Evolutionary conservation across 139 green algal species (phyloP), one percentile per base, ranked within the genome.

Genomic region (Chlamydomonas asymmetrica): DNA sequence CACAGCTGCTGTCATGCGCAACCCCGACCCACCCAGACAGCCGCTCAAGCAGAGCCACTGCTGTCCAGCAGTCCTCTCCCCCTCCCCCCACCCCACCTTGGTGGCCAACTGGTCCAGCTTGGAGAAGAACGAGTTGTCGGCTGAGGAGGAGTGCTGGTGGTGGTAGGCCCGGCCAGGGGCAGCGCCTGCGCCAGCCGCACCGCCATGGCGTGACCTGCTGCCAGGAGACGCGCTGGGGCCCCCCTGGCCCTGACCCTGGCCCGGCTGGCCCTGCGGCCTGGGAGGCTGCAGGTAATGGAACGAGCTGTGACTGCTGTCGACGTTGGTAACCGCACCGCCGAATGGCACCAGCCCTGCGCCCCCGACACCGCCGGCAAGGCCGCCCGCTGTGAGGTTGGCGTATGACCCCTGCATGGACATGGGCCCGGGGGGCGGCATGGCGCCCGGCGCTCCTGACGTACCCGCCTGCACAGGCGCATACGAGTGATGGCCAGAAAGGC

Each of bases 91-190:
- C 13, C 48, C 34, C n/a, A 66, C 68, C 68, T 66, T 75, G 68
- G 23, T 68, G 0, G 70, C 56, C 5, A 68, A 61, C 1, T 68
- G 6, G 32, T 76, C 70, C 3, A 76, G 56, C 57, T 76, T 76
- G 40, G n/a, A 25, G 57, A 76, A 76, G 40, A 76, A 61, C 2
- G 70, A 76, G n/a, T 52, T 52, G 70, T 76, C 70, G 0, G 56
- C 70, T 2, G 70, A 76, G 8, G 57, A 68, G 4, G 70, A 76
- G 70, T 76, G 70, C 2, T 61, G 40, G 56, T 76, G 70, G n/a
- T n/a, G n/a, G n/a, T n/a, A n/a, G n/a, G n/a, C n/a, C n/a, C n/a
- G n/a, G n/a, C n/a, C n/a, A n/a, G n/a, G n/a, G n/a, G n/a, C n/a
- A n/a, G n/a, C n/a, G n/a, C n/a, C n/a, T n/a, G n/a, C n/a, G n/a